phyloP scores from a whole-genome alignment of 2,329 filamentous ascomycete genomes.

The Cephalotrichum gorgonifer region DNA sequence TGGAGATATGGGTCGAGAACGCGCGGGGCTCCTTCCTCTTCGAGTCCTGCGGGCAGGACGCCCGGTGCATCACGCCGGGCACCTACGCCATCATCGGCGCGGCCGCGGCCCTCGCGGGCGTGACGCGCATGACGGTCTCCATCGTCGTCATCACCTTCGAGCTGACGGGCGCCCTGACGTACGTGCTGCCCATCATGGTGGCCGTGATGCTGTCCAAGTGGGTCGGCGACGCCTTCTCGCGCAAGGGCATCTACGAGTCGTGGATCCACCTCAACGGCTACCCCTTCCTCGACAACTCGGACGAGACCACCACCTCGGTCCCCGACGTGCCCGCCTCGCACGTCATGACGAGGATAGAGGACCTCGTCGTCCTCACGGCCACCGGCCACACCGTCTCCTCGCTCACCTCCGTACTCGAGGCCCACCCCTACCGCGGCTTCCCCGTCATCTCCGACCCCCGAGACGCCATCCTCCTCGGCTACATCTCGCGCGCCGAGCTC shows the following conservation, averaged over 20 bases:
- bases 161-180: conserved; percentile 88
- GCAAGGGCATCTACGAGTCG: conserved; percentile 88
- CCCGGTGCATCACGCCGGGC: conserved; percentile 82
- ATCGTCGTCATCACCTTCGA: conserved; percentile 99
- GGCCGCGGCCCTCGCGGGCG: conserved; percentile 84
- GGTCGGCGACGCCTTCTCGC: conserved; percentile 92
- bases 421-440: conserved; percentile 78
- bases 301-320: conserved; percentile 50
- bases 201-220: conserved; percentile 97
- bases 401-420: conserved; percentile 59
- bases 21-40: conserved; percentile 73
- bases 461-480: conserved; percentile 74
- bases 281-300: conserved; percentile 82
- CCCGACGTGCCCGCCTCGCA: conserved; percentile 79
- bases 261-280: conserved; percentile 98
- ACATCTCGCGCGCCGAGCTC: conserved; percentile 87
- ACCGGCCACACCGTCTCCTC: conserved; percentile 78
- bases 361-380: conserved; percentile 78
- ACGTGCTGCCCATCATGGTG: conserved; percentile 97
- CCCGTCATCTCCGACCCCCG: conserved; percentile 74
- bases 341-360: conserved; percentile 87
- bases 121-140: conserved; percentile 92
- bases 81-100: conserved; percentile 96
- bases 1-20: conserved; percentile 77
- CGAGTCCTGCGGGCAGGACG: conserved; percentile 69